Conservation (phyloP, 768 basidiomycete genomes). For the Termitomyces bulborhizus region DNA sequence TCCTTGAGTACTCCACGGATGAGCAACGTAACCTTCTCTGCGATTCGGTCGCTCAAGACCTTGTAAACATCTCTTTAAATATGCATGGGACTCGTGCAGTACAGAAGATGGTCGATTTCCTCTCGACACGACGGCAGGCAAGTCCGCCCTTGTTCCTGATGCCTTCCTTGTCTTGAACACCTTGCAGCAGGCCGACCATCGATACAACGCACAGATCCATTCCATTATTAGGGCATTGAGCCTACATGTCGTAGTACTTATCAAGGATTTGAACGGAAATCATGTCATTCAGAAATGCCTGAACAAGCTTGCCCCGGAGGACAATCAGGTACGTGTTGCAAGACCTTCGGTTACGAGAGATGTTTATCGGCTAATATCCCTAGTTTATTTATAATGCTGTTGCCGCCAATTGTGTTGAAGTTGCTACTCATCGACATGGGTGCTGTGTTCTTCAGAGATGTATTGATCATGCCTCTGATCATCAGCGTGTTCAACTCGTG, state of each 20-base stretch:
- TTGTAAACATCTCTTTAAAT: conserved; percentile 97
- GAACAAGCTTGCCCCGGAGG: conserved; percentile 96
- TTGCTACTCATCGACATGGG: conserved; percentile 95
- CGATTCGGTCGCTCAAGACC: conserved; percentile 94
- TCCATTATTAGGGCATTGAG: conserved; percentile 95
- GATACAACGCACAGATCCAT: conserved; percentile 89
- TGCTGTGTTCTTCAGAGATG: conserved; percentile 98
- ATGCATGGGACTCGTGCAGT: conserved; percentile 99
- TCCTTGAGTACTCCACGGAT: conserved; percentile 94
- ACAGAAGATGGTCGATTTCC: conserved; percentile 99
- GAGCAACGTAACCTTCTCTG: conserved; percentile 96
- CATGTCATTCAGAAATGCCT: conserved; percentile 99
- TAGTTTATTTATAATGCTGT: conserved; percentile 99
- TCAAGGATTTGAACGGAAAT: conserved; percentile 97
- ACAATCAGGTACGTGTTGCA: conserved; percentile 72
- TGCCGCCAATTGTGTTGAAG: conserved; percentile 97
- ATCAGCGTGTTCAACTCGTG: conserved; percentile 92
- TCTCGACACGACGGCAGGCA: conserved; percentile 91
- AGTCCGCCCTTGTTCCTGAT: conserved; percentile 31
- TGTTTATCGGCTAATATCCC: neutral
- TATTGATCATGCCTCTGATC: conserved; percentile 96
- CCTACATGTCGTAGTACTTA: conserved; percentile 95
- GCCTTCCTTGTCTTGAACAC: conserved; percentile 46
- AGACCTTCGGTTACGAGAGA: neutral
- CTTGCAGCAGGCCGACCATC: conserved; percentile 63